Base-by-base conservation (phyloP, 2,329 filamentous ascomycete genomes). In the Pleurostoma richardsiae region DNA sequence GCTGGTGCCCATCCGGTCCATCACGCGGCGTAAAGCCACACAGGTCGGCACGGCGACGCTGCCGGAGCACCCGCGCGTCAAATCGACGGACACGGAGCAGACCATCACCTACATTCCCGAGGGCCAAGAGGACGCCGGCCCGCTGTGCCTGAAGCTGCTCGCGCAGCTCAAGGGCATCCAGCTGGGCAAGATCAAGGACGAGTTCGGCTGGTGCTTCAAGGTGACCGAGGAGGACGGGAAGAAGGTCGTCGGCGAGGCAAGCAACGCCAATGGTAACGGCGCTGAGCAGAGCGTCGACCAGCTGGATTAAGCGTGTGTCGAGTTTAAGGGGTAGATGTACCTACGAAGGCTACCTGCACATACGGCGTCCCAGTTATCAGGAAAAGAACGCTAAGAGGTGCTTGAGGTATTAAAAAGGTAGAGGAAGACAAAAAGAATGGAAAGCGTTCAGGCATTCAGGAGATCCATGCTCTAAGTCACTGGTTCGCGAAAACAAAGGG, bases 1-100 rank as follows among this genome's bases (percentile, higher is more conserved):
- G 1, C 75, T 99, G 45, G 91, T 97, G 3, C 92, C 92, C 2
- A 94, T 96, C 66, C 86, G 86, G 51, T 94, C 88, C 56, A 95
- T 97, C 64, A 94, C 88, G 3, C 82, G 90, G 58, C 79, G 73
- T 40, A 52, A 69, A 41, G 53, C 62, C 43, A 55, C 68, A 1
- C 62, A 66, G 38, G 72, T 71, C 19, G 66, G 71, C 41, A 61
- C 62, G 7, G 57, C 65, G n/a, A 52, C 54, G 8, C 49, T 59
- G 6, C 59, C 64, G 47, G 49, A 59, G 36, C 64, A 72, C 48
- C 44, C 64, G 19, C 68, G 70, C 26, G 56, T 76, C 28, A 66
- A 67, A 19, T 43, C 61, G 41, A 60, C 61, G 27, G 67, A 65
- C 44, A 59, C 57, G 44, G 59, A 66, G 36, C 78, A 85, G 62